Evolutionary conservation across 306 rosid genomes (phyloP).

Genomic region (Sphenostylis stenocarpa): DNA sequence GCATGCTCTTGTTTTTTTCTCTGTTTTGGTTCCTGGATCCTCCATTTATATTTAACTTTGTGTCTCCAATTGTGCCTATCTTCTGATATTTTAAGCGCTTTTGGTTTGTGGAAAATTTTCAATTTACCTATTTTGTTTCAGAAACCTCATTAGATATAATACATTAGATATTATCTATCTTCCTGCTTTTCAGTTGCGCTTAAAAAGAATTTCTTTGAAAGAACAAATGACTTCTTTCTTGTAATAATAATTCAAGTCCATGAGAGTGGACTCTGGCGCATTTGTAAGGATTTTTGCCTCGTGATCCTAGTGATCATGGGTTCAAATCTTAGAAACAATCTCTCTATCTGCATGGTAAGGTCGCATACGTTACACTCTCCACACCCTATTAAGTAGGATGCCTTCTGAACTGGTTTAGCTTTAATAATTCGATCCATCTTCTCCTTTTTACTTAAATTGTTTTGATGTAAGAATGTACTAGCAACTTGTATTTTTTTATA

Average conservation of each 20-base stretch:
- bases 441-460: slow-evolving; percentile 11
- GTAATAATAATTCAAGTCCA: neutral
- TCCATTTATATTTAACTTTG: neutral
- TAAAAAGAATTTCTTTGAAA: neutral
- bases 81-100: neutral
- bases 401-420: neutral
- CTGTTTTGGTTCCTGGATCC: neutral
- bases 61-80: neutral
- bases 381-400: neutral
- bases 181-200: neutral
- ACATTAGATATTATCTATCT: neutral
- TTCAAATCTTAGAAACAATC: neutral
- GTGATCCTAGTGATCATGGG: neutral
- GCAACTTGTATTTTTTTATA: slow-evolving; percentile 15
- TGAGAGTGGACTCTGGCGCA: neutral
- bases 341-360: neutral
- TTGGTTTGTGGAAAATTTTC: neutral
- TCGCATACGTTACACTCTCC: neutral
- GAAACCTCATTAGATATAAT: neutral
- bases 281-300: neutral
- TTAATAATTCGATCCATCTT: neutral
- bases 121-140: neutral
- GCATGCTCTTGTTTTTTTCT: neutral
- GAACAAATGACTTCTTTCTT: neutral
- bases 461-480: slow-evolving; percentile 8